These are phyloP conservation scores for Trichoderma harzianum DNA, from an alignment of 2,329 filamentous ascomycete species.

Conservation along the genomic window DNA sequence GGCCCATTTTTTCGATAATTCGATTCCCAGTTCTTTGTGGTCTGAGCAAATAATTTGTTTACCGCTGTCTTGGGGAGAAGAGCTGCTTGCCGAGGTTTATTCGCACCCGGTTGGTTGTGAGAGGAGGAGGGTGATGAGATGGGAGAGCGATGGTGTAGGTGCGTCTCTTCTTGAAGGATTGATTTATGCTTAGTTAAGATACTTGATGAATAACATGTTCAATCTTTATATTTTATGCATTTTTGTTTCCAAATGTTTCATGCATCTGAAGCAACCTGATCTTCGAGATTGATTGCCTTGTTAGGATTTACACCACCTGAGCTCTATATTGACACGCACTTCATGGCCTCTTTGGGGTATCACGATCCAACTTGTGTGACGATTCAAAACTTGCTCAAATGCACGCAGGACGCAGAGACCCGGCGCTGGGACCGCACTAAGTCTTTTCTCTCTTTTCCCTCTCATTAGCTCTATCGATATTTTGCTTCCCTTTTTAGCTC, in stretches of 20 bases:
- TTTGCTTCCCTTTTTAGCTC: not conserved
- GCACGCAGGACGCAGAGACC: not conserved
- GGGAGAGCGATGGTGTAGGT: not conserved
- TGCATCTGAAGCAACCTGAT: not conserved
- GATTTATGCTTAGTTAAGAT: no score
- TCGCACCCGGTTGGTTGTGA: not conserved
- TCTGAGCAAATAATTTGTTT: not conserved
- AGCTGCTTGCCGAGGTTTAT: not conserved
- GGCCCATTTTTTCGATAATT: not conserved
- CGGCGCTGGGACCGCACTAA: not conserved
- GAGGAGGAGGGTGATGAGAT: not conserved
- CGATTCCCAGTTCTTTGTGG: not conserved
- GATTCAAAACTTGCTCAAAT: conserved; percentile 1
- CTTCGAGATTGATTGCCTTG: not conserved
- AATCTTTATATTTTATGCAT: not conserved
- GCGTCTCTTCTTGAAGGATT: not conserved
- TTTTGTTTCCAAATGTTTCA: not conserved
- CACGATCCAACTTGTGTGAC: not conserved
- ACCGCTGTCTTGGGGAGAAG: not conserved
- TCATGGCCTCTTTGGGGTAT: not conserved
- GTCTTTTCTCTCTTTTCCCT: not conserved
- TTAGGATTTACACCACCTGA: not conserved
- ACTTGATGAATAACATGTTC: no score
- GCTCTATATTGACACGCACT: not conserved
- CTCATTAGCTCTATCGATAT: not conserved